Evolutionary conservation across 2,329 filamentous ascomycete genomes (phyloP), one percentile per base, ranked within the genome.

Genomic region (Penicillium sp.): DNA sequence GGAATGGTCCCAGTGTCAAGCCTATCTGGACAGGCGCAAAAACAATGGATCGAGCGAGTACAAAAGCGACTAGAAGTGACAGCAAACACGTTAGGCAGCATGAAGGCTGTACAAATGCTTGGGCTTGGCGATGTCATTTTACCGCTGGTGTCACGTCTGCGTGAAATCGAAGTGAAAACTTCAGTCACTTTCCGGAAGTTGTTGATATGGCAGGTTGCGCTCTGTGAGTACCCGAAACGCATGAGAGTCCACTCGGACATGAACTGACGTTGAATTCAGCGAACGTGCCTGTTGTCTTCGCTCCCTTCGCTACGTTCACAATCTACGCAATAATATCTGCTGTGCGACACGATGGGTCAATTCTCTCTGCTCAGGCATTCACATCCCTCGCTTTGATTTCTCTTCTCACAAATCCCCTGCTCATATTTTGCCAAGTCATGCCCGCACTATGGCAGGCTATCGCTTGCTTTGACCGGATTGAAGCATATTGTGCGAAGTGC

Each of bases 91-190:
- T 62, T 79, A 0, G 68, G 66, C 0, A 67, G 66, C 36, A 77
- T 79, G 62, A 77, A 77, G 55, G 69, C 65, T 22, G 62, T 78
- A 44, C 77, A 76, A 51, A 67, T 75, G 11, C 68, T 73, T 0
- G 77, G 76, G 0, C 57, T 78, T 1, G 68, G 61, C 14, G 60
- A 69, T 25, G 19, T 53, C 7, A 47, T 62, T 17, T 43, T 54
- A 12, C 26, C 44, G 2, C 46, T 61, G 2, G 42, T 64, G 14
- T 56, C 60, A 17, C 26, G 30, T 12, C 52, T 54, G 28, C 40
- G 57, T 16, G 48, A 44, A 30, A 25, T 49, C 4, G 61, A 64
- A 51, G 51, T 56, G 6, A 40, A 31, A 17, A 31, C 42, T 11
- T 56, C 53, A 12, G 6, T 38, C 0, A 11, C 17, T n/a, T 56